phyloP scores from a whole-genome alignment of 345 rosid species.

The Pistacia vera region DNA sequence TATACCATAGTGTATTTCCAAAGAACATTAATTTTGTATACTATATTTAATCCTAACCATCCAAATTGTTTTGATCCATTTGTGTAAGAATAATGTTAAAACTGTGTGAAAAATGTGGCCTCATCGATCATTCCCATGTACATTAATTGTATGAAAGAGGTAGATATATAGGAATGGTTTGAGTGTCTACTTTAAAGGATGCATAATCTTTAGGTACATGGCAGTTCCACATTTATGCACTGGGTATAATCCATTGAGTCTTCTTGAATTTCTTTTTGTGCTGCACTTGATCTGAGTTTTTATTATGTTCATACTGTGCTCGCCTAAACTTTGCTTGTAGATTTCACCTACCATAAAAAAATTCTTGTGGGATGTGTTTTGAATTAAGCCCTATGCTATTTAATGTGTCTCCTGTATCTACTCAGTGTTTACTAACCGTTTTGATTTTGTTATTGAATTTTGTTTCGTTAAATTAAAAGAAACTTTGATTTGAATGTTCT shows the following conservation, averaged over 20 bases:
- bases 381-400: not conserved
- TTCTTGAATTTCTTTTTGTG: conserved; percentile 5
- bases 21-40: too few relatives aligned
- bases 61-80: too few relatives aligned
- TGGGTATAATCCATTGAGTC: not conserved
- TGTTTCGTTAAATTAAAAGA: not conserved
- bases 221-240: not conserved
- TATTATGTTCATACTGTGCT: not conserved
- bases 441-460: not conserved
- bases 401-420: not conserved
- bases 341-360: not conserved
- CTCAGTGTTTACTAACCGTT: not conserved
- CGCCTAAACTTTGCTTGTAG: not conserved
- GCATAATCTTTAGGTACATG: not conserved
- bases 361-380: not conserved
- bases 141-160: not conserved
- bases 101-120: too few relatives aligned
- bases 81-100: too few relatives aligned
- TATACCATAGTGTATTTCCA: too few relatives aligned
- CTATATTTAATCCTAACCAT: too few relatives aligned
- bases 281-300: not conserved
- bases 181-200: not conserved
- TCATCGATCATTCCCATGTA: too few relatives aligned
- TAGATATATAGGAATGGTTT: not conserved
- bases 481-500: not conserved